Conservation (phyloP, 768 basidiomycete species). For the Boletus vinaceobasis region DNA sequence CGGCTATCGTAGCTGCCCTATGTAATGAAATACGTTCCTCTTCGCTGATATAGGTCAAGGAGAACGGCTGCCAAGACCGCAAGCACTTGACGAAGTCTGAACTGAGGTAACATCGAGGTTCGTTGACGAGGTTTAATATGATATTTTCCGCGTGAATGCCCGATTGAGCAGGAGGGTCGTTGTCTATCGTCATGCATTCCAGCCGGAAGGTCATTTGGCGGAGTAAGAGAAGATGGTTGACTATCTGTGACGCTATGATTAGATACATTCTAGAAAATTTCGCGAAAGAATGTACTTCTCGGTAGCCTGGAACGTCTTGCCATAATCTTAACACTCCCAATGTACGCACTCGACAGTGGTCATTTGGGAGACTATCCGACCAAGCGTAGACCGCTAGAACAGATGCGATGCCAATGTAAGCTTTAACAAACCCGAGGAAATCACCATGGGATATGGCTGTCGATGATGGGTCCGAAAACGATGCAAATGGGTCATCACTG, state of each 20-base stretch:
- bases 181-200: conserved; percentile 66
- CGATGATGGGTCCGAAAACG: conserved; percentile 35
- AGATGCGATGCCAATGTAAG: conserved; percentile 62
- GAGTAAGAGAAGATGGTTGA: conserved; percentile 68
- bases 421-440: conserved; percentile 62
- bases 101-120: conserved; percentile 58
- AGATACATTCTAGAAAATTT: conserved; percentile 16
- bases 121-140: conserved; percentile 54
- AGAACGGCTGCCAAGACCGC: conserved; percentile 57
- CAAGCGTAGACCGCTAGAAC: conserved; percentile 74
- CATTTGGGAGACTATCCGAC: conserved; percentile 72
- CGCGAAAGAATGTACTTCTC: conserved; percentile 48
- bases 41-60: conserved; percentile 59
- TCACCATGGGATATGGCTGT: conserved; percentile 44
- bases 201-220: conserved; percentile 71
- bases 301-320: conserved; percentile 58
- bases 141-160: conserved; percentile 69
- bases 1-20: conserved; percentile 62
- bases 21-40: conserved; percentile 56
- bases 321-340: conserved; percentile 49
- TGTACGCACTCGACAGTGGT: conserved; percentile 59
- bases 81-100: conserved; percentile 58
- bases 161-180: conserved; percentile 57
- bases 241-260: conserved; percentile 45
- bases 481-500: conserved; percentile 34